Base-by-base conservation (phyloP, 2,329 filamentous ascomycete genomes). In the Xylariaceae sp. region DNA sequence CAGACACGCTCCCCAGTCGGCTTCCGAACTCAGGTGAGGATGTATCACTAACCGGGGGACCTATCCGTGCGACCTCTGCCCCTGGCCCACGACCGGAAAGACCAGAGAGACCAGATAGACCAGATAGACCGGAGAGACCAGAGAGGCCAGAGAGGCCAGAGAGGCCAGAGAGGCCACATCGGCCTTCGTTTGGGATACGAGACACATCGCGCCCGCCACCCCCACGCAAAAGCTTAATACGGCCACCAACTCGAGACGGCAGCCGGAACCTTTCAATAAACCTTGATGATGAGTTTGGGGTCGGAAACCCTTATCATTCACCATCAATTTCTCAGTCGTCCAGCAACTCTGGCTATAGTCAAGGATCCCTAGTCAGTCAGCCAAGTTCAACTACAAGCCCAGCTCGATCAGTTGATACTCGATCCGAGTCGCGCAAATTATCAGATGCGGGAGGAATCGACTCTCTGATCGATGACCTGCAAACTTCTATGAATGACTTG, bases 261-360 rank as follows among this genome's bases (percentile, higher is more conserved):
- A 71, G 71, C 43, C 65, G 63, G 1, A 69, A 64, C 6, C 74
- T 76, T 2, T 70, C 67, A 3, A 74, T 85, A 40, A 80, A 85
- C 61, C 71, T 85, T 7, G 80, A 78, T 1, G 76, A 74, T 30
- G 83, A 85, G 54, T 85, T 85, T 59, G 82, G 82, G 10, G 68
- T 75, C 21, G 77, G 80, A 32, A 86, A 86, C 61, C 80, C 83
- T 0, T 86, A 87, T 61, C 84, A 88, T 62, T 77, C 80, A 3
- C 73, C 81, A 0, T 82, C 83, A 1, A 79, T 81, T 55, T 89
- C 86, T 1, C 78, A 80, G 22, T 85, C 84, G 0, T 89, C 86
- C 0, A 83, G 80, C 16, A 77, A 78, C 42, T 88, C 85, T 2
- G 79, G 76, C 0, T 79, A 76, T 37, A 86, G 83, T 51, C 76